Conservation (phyloP, 257 asterid species). For the Jasminum sambac region DNA sequence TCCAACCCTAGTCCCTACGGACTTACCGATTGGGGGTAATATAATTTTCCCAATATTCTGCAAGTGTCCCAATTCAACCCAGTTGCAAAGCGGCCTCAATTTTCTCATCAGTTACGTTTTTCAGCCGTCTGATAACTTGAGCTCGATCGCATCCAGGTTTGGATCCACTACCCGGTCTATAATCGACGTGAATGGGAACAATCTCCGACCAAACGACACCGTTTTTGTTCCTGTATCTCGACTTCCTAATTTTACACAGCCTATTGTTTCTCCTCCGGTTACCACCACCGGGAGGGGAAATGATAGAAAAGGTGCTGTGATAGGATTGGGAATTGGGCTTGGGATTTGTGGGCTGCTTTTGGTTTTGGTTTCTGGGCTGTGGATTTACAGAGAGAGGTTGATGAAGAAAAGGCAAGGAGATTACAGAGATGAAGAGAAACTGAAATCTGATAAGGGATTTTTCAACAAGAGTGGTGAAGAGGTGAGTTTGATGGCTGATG, state of each 20-base stretch:
- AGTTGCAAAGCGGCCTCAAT: conserved; percentile 35
- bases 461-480: conserved; percentile 44
- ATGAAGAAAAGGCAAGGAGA: conserved; percentile 30
- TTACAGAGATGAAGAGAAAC: conserved; percentile 43
- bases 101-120: conserved; percentile 65
- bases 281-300: neutral
- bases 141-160: conserved; percentile 50
- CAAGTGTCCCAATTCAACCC: conserved; percentile 57
- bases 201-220: conserved; percentile 38
- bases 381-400: conserved; percentile 43
- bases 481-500: conserved; percentile 79
- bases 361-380: conserved; percentile 40
- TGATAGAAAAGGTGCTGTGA: conserved; percentile 47
- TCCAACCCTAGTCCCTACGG: conserved; percentile 46
- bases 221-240: conserved; percentile 70
- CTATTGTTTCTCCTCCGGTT: conserved; percentile 27
- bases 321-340: conserved; percentile 63
- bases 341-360: conserved; percentile 56
- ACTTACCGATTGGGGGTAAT: conserved; percentile 36
- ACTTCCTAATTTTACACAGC: conserved; percentile 64
- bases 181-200: conserved; percentile 50
- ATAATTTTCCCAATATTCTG: conserved; percentile 74
- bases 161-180: conserved; percentile 46
- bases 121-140: conserved; percentile 58
- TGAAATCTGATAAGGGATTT: conserved; percentile 24